Evolutionary conservation across 345 rosid genomes (phyloP), one percentile per base, ranked within the genome.

Genomic region (Mallotus nudiflorus): DNA sequence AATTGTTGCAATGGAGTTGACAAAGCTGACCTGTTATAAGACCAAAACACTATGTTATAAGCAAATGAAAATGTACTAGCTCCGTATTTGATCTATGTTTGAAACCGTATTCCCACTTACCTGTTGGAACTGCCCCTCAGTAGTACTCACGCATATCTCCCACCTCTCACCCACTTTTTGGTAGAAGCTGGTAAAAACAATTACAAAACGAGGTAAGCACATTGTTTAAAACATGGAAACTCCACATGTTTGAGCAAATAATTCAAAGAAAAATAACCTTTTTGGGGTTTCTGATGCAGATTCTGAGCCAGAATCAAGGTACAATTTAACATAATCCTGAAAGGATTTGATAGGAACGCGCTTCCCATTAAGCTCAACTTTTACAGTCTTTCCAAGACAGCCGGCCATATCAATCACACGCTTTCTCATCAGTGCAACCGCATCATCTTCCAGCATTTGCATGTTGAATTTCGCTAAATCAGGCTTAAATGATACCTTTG

Each of bases 101-200:
- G 44, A 6, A 10, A 29, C 11, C 31, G 33, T 24, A 31, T 46
- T n/a, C n/a, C 28, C 25, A 44, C 20, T 73, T 63, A 95, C 97
- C 99, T 95, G 99, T 66, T 92, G 99, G 75, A 96, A 96, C 75
- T 96, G 99, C 45, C 98, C 97, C 9, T 96, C 99, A 2, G 94
- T 90, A 12, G 87, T 66, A 78, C 88, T 82, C 54, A 92, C 94
- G 39, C 97, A 87, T 51, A 91, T 56, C 58, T 96, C 99, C 99
- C 99, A 96, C 82, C 99, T 87, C 1, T 88, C 90, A 69, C 87
- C 88, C 9, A 89, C 92, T 66, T 77, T 85, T 77, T 89, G 94
- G 27, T 81, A 67, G 76, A 86, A 69, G 84, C 98, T 96, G 87
- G 67, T 25, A 72, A 73, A 55, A 28, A 19, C 37, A 59, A 60